Evolutionary conservation across 768 basidiomycete genomes (phyloP).

Genomic region (Lactarius deliciosus): DNA sequence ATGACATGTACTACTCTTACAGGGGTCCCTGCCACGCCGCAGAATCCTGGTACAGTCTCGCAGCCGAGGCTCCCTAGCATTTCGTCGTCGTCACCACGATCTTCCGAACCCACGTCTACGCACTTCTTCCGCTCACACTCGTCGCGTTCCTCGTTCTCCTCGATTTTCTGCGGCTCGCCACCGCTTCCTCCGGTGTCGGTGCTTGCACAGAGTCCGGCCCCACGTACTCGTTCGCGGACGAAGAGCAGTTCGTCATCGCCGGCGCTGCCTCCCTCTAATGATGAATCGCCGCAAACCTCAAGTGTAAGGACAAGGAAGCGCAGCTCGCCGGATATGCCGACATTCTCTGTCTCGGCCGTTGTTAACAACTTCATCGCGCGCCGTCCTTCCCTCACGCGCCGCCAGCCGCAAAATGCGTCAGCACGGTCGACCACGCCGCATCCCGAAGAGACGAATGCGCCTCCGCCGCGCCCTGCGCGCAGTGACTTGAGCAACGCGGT

Average conservation of each 20-base stretch:
- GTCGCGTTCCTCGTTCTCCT: conserved; percentile 56
- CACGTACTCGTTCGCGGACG: conserved; percentile 3
- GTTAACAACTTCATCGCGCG: conserved; percentile 46
- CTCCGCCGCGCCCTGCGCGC: conserved; percentile 33
- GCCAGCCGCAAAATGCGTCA: conserved; percentile 12
- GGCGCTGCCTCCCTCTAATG: background rate
- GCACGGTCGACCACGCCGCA: conserved; percentile 9
- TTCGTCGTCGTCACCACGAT: conserved; percentile 63
- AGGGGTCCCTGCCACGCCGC: conserved; percentile 6
- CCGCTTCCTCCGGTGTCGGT: conserved; percentile 1
- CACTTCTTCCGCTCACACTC: conserved; percentile 52
- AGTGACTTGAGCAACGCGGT: conserved; percentile 26
- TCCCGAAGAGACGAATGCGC: conserved; percentile 27
- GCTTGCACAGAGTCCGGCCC: background rate
- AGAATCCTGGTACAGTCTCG: background rate
- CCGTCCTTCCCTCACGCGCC: conserved; percentile 24
- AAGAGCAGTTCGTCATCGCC: conserved; percentile 12
- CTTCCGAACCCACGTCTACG: conserved; percentile 52
- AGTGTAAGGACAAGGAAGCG: conserved; percentile 16
- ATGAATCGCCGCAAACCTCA: conserved; percentile 3
- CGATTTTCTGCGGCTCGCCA: conserved; percentile 43
- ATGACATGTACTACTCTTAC: conserved; percentile 27
- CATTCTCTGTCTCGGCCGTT: conserved; percentile 47
- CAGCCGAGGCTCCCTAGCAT: conserved; percentile 42
- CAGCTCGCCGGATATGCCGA: conserved; percentile 48